Evolutionary conservation across 2,329 filamentous ascomycete genomes (phyloP), one percentile per base, ranked within the genome.

Genomic region (Didymella pomorum): DNA sequence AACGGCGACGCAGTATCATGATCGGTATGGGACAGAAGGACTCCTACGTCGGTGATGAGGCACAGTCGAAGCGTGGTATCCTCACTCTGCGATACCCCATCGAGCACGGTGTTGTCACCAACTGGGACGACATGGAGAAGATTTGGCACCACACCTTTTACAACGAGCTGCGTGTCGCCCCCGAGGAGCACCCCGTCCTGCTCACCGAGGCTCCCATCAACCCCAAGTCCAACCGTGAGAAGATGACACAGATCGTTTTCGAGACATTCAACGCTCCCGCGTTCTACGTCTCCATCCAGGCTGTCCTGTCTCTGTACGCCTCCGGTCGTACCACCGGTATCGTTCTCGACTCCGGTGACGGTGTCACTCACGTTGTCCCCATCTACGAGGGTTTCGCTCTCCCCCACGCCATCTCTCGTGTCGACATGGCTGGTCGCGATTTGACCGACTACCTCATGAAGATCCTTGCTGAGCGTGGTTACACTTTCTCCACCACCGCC

Each of bases 121-220:
- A 98, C 92, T 99, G 95, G 95, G 95, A 99, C 82, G 95, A 98
- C 83, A 98, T 98, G 95, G 95, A 98, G 88, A 98, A 98, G 90
- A 98, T 99, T 77, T 99, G 95, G 95, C 95, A 99, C 84, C 95
- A 99, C 92, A 98, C 95, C 80, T 99, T 99, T 89, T 99, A 98
- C 92, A 99, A 99, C 86, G 95, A 99, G 88, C 88, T 99, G 79
- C 94, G 95, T 94, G 95, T 99, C 70, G 95, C 95, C 76, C 95
- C 95, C 76, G 95, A 99, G 88, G 95, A 99, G 90, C 95, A 99
- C 89, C 95, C 95, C 76, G 93, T 98, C 80, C 89, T 99, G 80
- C 88, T 99, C 82, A 99, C 95, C 75, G 95, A 99, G 87, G 95
- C 95, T 76, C 95, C 95, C 74, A 98, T 99, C 90, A 99, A 99